Evolutionary conservation across 305 asterid species (phyloP), one percentile per base, ranked within the genome.

Genomic region (Nicotiana rustica): DNA sequence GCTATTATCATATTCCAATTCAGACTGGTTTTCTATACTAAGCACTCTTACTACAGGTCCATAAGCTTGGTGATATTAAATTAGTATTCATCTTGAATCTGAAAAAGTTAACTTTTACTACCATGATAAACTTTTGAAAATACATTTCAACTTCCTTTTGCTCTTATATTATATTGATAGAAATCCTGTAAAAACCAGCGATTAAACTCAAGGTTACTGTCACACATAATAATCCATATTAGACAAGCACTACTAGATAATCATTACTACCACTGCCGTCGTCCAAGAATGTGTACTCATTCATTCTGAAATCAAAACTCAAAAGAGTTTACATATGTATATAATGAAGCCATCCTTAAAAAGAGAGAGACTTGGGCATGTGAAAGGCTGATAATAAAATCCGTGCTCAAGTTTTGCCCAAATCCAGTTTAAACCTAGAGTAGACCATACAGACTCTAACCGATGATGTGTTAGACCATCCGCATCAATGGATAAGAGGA

Each of bases 1-100:
- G 80, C 55, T 49, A 9, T 29, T 29, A 33, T 52, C 80, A 76
- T 15, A 29, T 76, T 76, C 80, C 49, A 76, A 55, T 73, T 44
- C 61, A 44, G 13, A 70, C 78, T 70, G 78, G 59, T 10, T 12
- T 71, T 44, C 19, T 71, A 44, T 44, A 44, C 36, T 0, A 71
- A 71, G 59, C 15, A 25, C 25, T 4, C 64, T 25, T 49, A 73
- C 44, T 25, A 52, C 14, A 73, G 79, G 44, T 25, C 79, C 52
- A 73, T 25, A 25, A n/a, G 41, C 15, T 73, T 73, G 64, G 64
- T 7, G 70, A 65, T 65, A 65, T 29, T 65, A 25, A 65, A 14
- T 65, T 5, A 65, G 14, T 65, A 13, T 12, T 25, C 41, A 65
- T 65, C 17, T 12, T 21, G 15, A 61, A 61, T 61, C 67, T 18